Evolutionary conservation across 495 filamentous ascomycete species (phyloP), one percentile per base, ranked within the genome.

Genomic region (Penicillium soppii): DNA sequence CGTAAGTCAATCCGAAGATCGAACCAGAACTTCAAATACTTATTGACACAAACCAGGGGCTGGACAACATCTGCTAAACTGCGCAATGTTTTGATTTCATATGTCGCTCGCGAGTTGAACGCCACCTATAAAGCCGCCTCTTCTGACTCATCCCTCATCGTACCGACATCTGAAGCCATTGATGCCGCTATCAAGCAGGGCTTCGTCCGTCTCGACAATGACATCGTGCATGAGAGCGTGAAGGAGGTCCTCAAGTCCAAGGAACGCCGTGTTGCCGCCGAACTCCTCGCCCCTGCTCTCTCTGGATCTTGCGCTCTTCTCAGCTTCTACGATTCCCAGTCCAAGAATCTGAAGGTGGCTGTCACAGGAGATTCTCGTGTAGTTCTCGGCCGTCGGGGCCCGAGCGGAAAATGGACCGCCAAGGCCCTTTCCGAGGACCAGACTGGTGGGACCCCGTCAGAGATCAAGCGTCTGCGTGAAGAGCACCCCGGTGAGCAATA

Each of bases 11-110:
- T 5, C 30, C 5, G 5, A 37, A 20, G 23, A 0, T 22, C 27
- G 20, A 25, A 43, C 9, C 6, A 7, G n/a, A 20, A 36, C 4
- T 0, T 5, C 19, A 37, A 19, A 7, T 39, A 43, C 59, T 69
- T 26, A 68, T 39, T 26, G 13, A 32, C 29, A 26, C 53, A 13
- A 33, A 39, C n/a, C 55, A 92, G 90, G 22, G 94, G 94, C 58
- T 98, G 94, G 94, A 96, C 94, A 5, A 99, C 94, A 15, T 97
- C 92, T 39, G 95, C 95, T 16, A 99, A 96, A 61, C 76, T 99
- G 35, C 87, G 94, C 13, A 91, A 97, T 66, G 84, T 88, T 10
- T 80, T 99, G 19, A 95, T 97, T 52, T 89, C 79, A 44, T 95
- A 86, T 61, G 94, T 99, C 27, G 92, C 91, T 17, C 84, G 94